phyloP scores from a whole-genome alignment of 148 eudicot species.

The Heliamphora exappendiculata region DNA sequence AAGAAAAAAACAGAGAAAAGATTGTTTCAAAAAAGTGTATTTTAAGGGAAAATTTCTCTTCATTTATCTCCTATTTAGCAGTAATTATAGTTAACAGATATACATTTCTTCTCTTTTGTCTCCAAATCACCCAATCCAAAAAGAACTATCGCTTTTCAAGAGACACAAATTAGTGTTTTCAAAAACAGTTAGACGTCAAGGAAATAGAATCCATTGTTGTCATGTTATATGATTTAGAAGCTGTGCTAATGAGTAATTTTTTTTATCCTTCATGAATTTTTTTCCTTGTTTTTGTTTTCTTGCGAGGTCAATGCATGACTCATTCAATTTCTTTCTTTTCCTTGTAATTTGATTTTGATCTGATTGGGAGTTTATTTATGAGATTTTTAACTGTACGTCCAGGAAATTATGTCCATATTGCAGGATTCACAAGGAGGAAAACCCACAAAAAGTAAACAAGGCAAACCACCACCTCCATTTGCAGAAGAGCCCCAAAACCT shows the following conservation, averaged over 20 bases:
- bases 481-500: conserved; percentile 21
- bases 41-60: too few relatives aligned
- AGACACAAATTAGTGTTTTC: too few relatives aligned
- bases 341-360: not conserved
- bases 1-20: too few relatives aligned
- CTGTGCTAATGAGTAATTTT: not conserved
- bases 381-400: not conserved
- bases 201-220: not conserved
- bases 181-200: not conserved
- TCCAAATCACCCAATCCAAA: too few relatives aligned
- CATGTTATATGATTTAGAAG: not conserved
- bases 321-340: not conserved
- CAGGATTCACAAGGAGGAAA: conserved; percentile 42
- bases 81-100: too few relatives aligned
- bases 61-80: too few relatives aligned
- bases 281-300: not conserved
- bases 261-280: not conserved
- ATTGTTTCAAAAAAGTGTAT: too few relatives aligned
- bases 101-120: too few relatives aligned
- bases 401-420: conserved; percentile 13
- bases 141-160: too few relatives aligned
- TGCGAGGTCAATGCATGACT: not conserved
- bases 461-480: conserved; percentile 14
- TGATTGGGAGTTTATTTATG: not conserved
- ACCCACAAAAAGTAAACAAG: conserved; percentile 23